Evolutionary conservation across 148 eudicot genomes (phyloP).

Genomic region (Polygonum maritimum): DNA sequence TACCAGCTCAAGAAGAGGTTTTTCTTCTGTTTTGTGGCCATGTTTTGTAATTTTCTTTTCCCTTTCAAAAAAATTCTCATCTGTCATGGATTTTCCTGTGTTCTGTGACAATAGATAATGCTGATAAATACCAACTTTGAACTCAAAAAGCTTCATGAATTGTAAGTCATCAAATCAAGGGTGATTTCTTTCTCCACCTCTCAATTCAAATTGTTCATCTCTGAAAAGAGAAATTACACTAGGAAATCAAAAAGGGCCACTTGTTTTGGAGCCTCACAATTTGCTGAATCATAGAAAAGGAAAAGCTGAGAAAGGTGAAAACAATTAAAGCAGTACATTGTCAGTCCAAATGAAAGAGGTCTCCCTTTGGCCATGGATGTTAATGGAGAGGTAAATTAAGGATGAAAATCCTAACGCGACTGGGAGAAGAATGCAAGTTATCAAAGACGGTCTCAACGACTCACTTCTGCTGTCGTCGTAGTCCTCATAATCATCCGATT

Average conservation of each 20-base stretch:
- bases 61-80: not conserved
- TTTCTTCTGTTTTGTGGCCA: not conserved
- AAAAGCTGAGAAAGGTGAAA: not conserved
- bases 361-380: constrained; percentile 2
- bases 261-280: constrained; percentile 4
- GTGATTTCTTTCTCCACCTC: constrained; percentile 7
- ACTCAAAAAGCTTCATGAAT: not conserved
- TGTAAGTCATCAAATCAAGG: constrained; percentile 6
- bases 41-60: not conserved
- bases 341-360: constrained; percentile 4
- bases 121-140: not conserved
- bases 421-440: constrained; percentile 18
- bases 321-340: not conserved
- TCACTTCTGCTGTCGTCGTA: constrained; percentile 25
- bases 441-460: constrained; percentile 9
- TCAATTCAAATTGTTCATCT: constrained; percentile 1
- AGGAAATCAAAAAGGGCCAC: not conserved
- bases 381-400: constrained; percentile 20
- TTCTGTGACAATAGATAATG: constrained; percentile 11
- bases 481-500: constrained; percentile 35
- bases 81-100: constrained; percentile 12
- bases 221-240: not conserved
- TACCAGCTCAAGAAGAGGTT: not conserved
- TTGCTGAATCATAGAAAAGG: not conserved
- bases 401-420: constrained; percentile 25